Evolutionary conservation across 495 filamentous ascomycete species (phyloP), one percentile per base, ranked within the genome.

Genomic region (Rusavskia elegans): DNA sequence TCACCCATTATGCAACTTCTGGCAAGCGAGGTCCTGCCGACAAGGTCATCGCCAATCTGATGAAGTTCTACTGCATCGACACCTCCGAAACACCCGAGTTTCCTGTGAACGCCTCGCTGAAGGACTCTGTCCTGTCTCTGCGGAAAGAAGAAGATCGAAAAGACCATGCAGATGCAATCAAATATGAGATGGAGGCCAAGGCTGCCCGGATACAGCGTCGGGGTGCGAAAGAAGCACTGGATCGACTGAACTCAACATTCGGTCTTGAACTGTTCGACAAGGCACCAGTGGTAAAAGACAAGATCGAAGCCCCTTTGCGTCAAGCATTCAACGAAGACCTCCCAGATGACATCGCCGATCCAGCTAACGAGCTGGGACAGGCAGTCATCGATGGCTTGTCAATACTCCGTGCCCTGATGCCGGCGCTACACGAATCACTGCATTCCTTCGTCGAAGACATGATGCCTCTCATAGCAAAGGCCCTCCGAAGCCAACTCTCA

Each of bases 1-100:
- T 98, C n/a, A 79, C 83, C 53, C 74, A 89, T 25, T 89, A 96
- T 59, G 87, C 86, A 7, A 74, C 76, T 13, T 75, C 78, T 9
- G 81, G 84, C 9, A 83, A 87, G 46, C 75, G 79, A 30, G 84
- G 81, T 27, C 85, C 89, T 2, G 87, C 89, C 21, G 87, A 95
- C 60, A 98, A 98, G 66, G 83, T 98, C 46, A 87, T 93, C 30
- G 77, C 82, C 29, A 98, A 98, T 65, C 65, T 98, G 51, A 84
- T 90, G 66, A 95, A 95, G 59, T 98, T 95, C 67, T 93, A 87
- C 61, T 97, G 92, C 61, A 83, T 94, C 54, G 92, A 98, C 59
- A 93, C 89, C 6, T 92, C 93, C 0, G 92, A 97, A 65, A 97
- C 94, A 0, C 92, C 92, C 8, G 94, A 96, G 59, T 97, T 96